phyloP scores from a whole-genome alignment of 208 protist genomes.

The Crithidia fasciculata region DNA sequence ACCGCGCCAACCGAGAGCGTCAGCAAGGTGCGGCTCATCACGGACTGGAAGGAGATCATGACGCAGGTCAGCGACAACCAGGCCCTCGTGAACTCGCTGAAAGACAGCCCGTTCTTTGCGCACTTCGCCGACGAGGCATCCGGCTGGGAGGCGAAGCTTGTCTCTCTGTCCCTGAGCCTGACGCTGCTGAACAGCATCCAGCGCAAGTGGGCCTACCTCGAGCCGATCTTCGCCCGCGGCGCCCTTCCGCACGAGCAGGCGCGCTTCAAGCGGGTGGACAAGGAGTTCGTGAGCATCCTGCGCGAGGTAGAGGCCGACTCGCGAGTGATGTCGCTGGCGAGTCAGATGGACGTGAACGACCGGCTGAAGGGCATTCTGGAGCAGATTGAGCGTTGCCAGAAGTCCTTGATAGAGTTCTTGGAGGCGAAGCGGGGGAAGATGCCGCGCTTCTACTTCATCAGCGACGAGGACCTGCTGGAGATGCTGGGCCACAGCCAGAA shows the following conservation, averaged over 20 bases:
- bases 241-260: constrained; percentile 96
- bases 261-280: constrained; percentile 96
- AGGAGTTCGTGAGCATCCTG: constrained; percentile 95
- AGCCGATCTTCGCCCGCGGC: constrained; percentile 97
- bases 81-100: constrained; percentile 94
- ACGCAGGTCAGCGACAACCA: constrained; percentile 96
- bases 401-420: constrained; percentile 97
- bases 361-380: constrained; percentile 91
- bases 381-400: constrained; percentile 96
- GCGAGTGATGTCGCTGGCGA: constrained; percentile 91
- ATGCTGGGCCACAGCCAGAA: constrained; percentile 96
- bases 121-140: constrained; percentile 93
- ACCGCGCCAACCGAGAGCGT: constrained; percentile 60
- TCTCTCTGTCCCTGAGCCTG: constrained; percentile 83
- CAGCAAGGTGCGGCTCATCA: constrained; percentile 91
- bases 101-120: constrained; percentile 94
- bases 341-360: constrained; percentile 85
- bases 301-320: constrained; percentile 85
- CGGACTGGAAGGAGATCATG: constrained; percentile 98
- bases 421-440: constrained; percentile 96
- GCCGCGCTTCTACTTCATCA: constrained; percentile 98
- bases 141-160: constrained; percentile 93
- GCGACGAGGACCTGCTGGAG: constrained; percentile 98
- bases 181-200: constrained; percentile 95
- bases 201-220: constrained; percentile 97